Evolutionary conservation across 1,284 basidiomycete species (phyloP), one percentile per base, ranked within the genome.

Genomic region (Ustilago lituana): DNA sequence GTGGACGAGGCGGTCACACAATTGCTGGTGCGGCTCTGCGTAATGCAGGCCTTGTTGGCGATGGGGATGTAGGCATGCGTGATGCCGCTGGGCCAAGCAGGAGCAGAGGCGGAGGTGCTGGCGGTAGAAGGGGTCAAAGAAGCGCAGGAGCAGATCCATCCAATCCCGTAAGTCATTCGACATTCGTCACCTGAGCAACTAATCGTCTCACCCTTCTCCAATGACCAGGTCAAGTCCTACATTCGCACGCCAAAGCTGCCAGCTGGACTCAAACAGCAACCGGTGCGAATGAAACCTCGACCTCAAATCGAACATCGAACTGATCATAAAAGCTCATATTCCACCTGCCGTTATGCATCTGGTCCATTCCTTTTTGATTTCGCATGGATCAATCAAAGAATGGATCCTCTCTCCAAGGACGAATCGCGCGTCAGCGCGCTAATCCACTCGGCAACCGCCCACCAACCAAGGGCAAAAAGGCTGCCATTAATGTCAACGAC

Each of bases 371-470:
- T n/a, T n/a, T n/a, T n/a, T n/a, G n/a, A n/a, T n/a, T n/a, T n/a
- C n/a, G n/a, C n/a, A n/a, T n/a, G n/a, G n/a, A n/a, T n/a, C n/a
- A 11, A 6, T 10, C 31, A 20, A 31, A 64, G 61, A 58, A 58
- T 23, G 60, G 57, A n/a, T 27, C 57, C 37, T 26, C 56, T 1
- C 56, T 69, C 1, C 59, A 55, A 49, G 59, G 65, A n/a, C 59
- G 65, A 11, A 38, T 61, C 12, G 61, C 63, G 19, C 53, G 68
- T 10, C 58, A 65, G 32, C 57, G 68, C 17, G 68, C 62, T 20
- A 66, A 71, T 35, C 68, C 68, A 12, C 51, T 71, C 24, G 68
- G 68, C 23, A 62, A 55, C 23, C 68, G 68, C 17, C 68, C 68
- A 12, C 43, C 55, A 19, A 20, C 51, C 24, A 66, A 41, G 27